Evolutionary conservation across 352 stramenopile species (phyloP).

Genomic region (Phytopythium cucurbitacearum): DNA sequence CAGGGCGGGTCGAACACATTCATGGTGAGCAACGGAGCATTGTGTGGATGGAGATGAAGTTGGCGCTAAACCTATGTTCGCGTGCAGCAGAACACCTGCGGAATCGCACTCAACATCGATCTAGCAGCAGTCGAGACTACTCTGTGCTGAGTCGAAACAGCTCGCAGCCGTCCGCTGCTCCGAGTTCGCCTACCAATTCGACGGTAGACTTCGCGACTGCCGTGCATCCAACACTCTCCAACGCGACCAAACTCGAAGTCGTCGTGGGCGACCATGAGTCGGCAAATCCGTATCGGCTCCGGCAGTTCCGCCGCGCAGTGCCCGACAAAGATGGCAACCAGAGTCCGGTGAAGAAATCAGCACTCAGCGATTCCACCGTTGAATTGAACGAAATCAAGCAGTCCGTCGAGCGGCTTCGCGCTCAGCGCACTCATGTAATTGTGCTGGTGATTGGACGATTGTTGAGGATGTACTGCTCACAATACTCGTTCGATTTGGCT

Average conservation of each 20-base stretch:
- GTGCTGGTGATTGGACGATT: neutral
- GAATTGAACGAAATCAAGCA: conserved; percentile 47
- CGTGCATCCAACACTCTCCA: neutral
- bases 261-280: neutral
- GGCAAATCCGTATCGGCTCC: neutral
- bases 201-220: neutral
- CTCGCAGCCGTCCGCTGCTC: neutral
- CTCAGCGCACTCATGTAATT: conserved; percentile 34
- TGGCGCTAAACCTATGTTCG: no score
- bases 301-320: neutral
- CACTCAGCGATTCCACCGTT: conserved; percentile 8
- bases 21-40: neutral
- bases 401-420: conserved; percentile 41
- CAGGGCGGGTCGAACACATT: conserved; percentile 1
- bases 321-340: neutral
- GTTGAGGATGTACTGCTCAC: no score
- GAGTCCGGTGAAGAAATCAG: neutral
- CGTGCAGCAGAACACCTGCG: no score
- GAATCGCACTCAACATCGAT: no score
- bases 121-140: neutral
- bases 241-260: neutral
- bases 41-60: no score
- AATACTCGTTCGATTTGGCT: neutral
- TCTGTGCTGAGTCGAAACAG: neutral
- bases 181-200: neutral